Base-by-base conservation (phyloP, 2,329 filamentous ascomycete species). In the Colletotrichum phormii region DNA sequence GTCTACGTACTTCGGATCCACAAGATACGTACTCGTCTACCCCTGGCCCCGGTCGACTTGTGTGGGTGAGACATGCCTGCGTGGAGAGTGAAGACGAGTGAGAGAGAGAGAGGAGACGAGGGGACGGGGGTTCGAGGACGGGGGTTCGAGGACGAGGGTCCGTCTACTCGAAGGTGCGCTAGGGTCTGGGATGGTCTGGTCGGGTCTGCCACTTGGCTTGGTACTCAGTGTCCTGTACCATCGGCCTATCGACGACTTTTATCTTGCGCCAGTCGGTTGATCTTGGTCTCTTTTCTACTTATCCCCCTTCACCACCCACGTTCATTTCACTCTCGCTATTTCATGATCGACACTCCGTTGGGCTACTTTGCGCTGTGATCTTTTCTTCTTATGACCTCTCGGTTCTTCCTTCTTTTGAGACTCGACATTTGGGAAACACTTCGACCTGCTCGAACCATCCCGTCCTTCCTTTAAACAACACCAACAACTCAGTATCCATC, bases 331-430 rank as follows among this genome's bases (percentile, higher is more conserved):
- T 77, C 79, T 82, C 78, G 79, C 80, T 80, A 83, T 82, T 76
- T 77, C 77, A 85, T 83, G 84, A 87, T 87, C 84, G 84, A 83
- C 84, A 86, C 78, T 82, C 84, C 80, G 77, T 83, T 85, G 80
- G 81, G 82, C 83, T 82, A 81, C 81, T 80, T 80, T 80, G 77
- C 75, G 77, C 76, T 81, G 80, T 86, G 82, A 83, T 84, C 80
- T 80, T 83, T 82, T 83, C 81, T 82, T 82, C 83, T 84, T 83
- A 84, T 85, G 82, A 81, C 82, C 82, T 83, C 84, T 83, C 82
- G 83, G 83, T 85, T 86, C 84, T 84, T 86, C 81, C 83, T 85
- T 86, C 81, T 83, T 86, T 85, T 82, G 77, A 83, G 81, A 82
- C 82, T 86, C 81, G 82, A 80, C 79, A 78, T 80, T 82, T 81